Base-by-base conservation (phyloP, 345 rosid species). In the Hirschfeldia incana region DNA sequence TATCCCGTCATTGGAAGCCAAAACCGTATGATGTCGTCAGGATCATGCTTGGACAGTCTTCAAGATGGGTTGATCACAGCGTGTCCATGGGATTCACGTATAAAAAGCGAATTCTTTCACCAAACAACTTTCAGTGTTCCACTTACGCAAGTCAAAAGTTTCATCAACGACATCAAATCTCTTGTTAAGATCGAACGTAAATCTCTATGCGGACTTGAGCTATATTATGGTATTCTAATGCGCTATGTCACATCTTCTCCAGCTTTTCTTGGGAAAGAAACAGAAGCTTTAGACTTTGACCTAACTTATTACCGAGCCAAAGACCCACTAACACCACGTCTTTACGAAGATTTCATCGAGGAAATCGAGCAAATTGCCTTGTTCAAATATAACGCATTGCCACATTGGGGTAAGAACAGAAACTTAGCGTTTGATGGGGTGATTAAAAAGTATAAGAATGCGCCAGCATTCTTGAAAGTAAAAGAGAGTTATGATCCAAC, bases 381-480 rank as follows among this genome's bases (percentile, higher is more conserved):
- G 63, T 84, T 88, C 57, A 93, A 93, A 72, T 91, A 89, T 15
- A 86, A 87, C 16, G 94, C 82, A 2, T 76, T 84, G 67, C 97
- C 98, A 0, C 97, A 93, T 1, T 91, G 94, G 98, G 96, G 94
- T 7, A 93, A 93, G 82, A 93, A 93, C 32, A 67, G 94, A 42
- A 89, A 89, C 81, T 1, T 87, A 3, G 93, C 83, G 0, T 93
- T 91, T 37, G 76, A 64, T 42, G 89, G 91, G 8, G 93, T 77
- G 11, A 77, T 89, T 15, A 64, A 68, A 46, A 93, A 83, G 37
- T 93, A 89, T 36, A 82, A 75, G n/a, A 84, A 81, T 1, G 87
- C 81, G 0, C 36, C 34, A 0, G 70, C 82, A 0, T 91, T 89
- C 73, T 72, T 89, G 77, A 80, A 78, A 77, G 85, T 89, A 8